Conservation (phyloP, 2,329 filamentous ascomycete genomes). For the Monosporascus cannonballus region DNA sequence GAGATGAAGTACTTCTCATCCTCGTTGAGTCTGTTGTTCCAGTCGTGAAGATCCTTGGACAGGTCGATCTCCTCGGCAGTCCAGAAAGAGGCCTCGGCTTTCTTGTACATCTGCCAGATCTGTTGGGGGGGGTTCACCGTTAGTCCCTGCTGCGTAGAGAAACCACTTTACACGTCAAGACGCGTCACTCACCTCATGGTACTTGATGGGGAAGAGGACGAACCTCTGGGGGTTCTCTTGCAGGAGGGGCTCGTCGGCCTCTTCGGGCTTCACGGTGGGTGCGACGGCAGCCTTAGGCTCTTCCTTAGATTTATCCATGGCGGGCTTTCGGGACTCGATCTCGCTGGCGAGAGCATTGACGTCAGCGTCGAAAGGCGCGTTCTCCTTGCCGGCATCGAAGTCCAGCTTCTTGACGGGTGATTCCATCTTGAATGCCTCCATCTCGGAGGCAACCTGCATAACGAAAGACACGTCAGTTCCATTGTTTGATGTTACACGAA, state of each 20-base stretch:
- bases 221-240: conserved; percentile 95
- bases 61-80: conserved; percentile 99
- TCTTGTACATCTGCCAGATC: conserved; percentile 99
- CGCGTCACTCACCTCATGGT: conserved; percentile 82
- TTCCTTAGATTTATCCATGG: conserved; percentile 39
- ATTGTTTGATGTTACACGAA: conserved; percentile 10
- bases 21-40: conserved; percentile 95
- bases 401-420: conserved; percentile 87
- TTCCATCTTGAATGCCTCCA: conserved; percentile 88
- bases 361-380: conserved; percentile 50
- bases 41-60: conserved; percentile 97
- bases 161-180: conserved; percentile 64
- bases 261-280: conserved; percentile 56
- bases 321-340: conserved; percentile 56
- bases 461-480: conserved; percentile 18
- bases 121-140: conserved; percentile 36
- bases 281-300: conserved; percentile 35
- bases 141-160: conserved; percentile 27
- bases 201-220: conserved; percentile 98
- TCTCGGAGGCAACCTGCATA: conserved; percentile 72
- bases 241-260: conserved; percentile 82
- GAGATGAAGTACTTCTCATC: conserved; percentile 99
- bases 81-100: conserved; percentile 99
- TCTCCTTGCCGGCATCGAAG: conserved; percentile 80
- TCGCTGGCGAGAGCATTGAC: conserved; percentile 47